These are phyloP conservation scores for Pisolithus thermaeus DNA, from an alignment of 1,284 basidiomycete species.

Conservation along the genomic window DNA sequence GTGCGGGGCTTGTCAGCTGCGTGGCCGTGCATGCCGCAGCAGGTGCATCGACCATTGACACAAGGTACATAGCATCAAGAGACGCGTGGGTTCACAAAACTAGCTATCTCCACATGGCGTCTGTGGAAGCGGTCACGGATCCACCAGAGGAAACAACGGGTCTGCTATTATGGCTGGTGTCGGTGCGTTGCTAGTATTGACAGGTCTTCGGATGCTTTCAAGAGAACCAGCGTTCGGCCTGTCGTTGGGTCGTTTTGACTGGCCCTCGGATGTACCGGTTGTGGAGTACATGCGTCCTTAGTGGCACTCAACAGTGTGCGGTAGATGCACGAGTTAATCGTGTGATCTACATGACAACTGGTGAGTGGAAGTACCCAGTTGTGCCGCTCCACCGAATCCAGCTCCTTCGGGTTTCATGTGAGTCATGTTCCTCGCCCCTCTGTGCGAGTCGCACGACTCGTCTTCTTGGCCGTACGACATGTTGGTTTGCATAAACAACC, in stretches of 20 bases:
- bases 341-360: too few species aligned
- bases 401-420: constrained; percentile 36
- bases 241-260: constrained; percentile 33
- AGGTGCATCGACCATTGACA: constrained; percentile 51
- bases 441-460: too few species aligned
- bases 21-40: constrained; percentile 54
- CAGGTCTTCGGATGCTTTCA: constrained; percentile 49
- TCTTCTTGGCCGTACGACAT: too few species aligned
- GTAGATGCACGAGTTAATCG: too few species aligned
- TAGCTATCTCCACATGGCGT: too few species aligned
- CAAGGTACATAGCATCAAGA: too few species aligned
- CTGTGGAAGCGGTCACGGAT: too few species aligned
- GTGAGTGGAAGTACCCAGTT: too few species aligned
- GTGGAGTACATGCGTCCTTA: neutral
- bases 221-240: constrained; percentile 55
- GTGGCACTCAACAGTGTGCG: too few species aligned
- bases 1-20: constrained; percentile 48
- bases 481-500: too few species aligned
- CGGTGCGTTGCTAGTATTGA: constrained; percentile 42
- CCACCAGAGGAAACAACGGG: constrained; percentile 12
- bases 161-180: constrained; percentile 31
- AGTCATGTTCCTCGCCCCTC: constrained; percentile 36
- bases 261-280: constrained; percentile 22
- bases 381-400: too few species aligned
- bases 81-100: constrained; percentile 8